Evolutionary conservation across 805 yeast species (phyloP), one percentile per base, ranked within the genome.

Genomic region (Metschnikowia vanudenii): DNA sequence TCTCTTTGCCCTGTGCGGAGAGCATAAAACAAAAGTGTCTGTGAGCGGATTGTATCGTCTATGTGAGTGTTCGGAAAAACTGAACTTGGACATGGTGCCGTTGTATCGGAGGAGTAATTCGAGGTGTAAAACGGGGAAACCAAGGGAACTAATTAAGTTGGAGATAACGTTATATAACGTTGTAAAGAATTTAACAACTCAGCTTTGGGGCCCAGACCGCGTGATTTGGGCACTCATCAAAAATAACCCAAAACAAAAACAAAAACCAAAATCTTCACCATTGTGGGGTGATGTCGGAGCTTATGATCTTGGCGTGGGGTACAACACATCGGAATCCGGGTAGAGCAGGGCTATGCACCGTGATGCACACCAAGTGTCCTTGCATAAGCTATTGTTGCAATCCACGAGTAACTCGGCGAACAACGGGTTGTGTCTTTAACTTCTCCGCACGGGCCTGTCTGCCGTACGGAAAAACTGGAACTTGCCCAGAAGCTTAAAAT

Each of bases 1-100:
- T 54, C 92, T 73, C 62, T 83, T 82, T 26, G 89, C 80, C 47
- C 91, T 70, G 59, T 85, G 92, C 5, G 92, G 91, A 13, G 89
- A 83, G 41, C 85, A 84, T 41, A 85, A 69, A 20, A 85, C 81
- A 80, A 84, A 82, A n/a, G 76, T 64, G 43, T 79, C 78, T n/a
- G 84, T 74, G 51, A 85, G 72, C 3, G 88, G 89, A 56, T 85
- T 85, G 64, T 70, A 80, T 41, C 92, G 74, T 53, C 88, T 76
- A 58, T 85, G 91, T 1, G 88, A 78, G 53, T 79, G 77, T 55
- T 79, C 80, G 35, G 77, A 68, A 47, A 76, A 76, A 59, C 75
- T 79, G 52, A 79, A 78, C 53, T 43, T 38, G 22, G 52, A 24
- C 47, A 44, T 44, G 6, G 8, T 28, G 22, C 32, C 6, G 28